Evolutionary conservation across 177 flowering plant genomes (phyloP), one percentile per base, ranked within the genome.

Genomic region (Telopea speciosissima): DNA sequence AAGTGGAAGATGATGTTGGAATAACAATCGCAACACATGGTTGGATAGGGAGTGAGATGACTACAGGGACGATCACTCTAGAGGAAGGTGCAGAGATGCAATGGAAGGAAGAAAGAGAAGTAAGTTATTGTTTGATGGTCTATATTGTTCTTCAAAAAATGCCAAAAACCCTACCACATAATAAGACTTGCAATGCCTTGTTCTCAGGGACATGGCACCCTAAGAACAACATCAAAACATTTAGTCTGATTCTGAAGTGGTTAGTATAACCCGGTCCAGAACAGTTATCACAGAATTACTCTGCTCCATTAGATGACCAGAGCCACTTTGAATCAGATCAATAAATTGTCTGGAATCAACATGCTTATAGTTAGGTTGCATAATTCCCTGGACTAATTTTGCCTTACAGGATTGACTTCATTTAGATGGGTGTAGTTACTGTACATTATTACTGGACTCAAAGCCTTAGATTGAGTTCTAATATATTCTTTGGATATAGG

Each of bases 31-130:
- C 98, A 58, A 86, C 98, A n/a, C 97, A 92, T 77, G 98, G 98
- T 62, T 89, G 95, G 93, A 82, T 90, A 33, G 97, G 97, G 56
- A 85, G 89, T 42, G 98, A 92, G 66, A 85, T 92, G 87, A 79
- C 81, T 19, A 69, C 89, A 65, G 97, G 97, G 56, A 94, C 82
- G 75, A 81, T 90, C 78, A 84, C 84, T 89, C 66, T 86, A 14
- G 97, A 92, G 74, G 93, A 92, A 19, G 91, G 97, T 19, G 82
- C 92, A 56, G 97, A 92, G 69, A 89, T 88, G 93, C 97, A 90
- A 77, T 89, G 95, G 95, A 92, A 84, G 75, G 97, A 92, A 81
- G 98, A 92, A 78, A 82, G 91, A 78, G 98, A 92, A 75, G 98
- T 88, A 74, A 83, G 82, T 75, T 40, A 16, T 64, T 44, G 42